A percentile compares a stretch with the other conserved stretches of the same genome.
Conservation (phyloP, 768 basidiomycete species). For the Tricholomella constricta region DNA sequence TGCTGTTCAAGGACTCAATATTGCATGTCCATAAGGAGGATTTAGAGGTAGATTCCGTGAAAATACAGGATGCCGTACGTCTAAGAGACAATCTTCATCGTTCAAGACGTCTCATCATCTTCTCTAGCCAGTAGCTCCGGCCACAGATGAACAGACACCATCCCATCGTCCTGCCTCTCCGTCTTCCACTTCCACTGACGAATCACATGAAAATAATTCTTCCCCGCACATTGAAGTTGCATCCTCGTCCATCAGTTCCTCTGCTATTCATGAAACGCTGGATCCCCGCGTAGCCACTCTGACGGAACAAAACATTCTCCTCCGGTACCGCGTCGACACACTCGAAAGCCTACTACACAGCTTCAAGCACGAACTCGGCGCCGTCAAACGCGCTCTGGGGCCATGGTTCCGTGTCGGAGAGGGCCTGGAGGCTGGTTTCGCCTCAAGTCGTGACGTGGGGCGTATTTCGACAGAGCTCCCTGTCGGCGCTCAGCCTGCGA, state of each 20-base stretch:
- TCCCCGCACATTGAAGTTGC: too few relatives aligned
- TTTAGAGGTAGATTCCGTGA: neutral
- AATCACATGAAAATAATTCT: neutral
- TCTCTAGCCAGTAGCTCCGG: neutral
- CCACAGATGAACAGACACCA: neutral
- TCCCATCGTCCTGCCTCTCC: neutral
- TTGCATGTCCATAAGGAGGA: constrained; percentile 13
- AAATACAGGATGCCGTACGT: neutral
- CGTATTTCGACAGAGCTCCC: constrained; percentile 26
- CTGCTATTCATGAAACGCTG: constrained; percentile 32
- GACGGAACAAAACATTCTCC: constrained; percentile 62
- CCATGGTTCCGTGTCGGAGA: constrained; percentile 38
- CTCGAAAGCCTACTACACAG: constrained; percentile 57
- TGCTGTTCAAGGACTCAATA: constrained; percentile 8
- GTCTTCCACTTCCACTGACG: neutral
- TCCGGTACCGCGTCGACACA: constrained; percentile 58
- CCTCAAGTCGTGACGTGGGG: neutral
- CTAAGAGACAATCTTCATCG: neutral
- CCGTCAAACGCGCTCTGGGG: constrained; percentile 59
- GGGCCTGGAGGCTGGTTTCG: neutral
- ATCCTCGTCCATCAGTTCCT: neutral
- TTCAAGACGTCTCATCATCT: neutral
- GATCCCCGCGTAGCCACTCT: constrained; percentile 43
- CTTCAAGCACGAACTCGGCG: constrained; percentile 58
- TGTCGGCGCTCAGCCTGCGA: constrained; percentile 20